These are phyloP conservation scores for Plasmodium ovale DNA, from an alignment of 169 alveolate genomes.

Conservation along the genomic window DNA sequence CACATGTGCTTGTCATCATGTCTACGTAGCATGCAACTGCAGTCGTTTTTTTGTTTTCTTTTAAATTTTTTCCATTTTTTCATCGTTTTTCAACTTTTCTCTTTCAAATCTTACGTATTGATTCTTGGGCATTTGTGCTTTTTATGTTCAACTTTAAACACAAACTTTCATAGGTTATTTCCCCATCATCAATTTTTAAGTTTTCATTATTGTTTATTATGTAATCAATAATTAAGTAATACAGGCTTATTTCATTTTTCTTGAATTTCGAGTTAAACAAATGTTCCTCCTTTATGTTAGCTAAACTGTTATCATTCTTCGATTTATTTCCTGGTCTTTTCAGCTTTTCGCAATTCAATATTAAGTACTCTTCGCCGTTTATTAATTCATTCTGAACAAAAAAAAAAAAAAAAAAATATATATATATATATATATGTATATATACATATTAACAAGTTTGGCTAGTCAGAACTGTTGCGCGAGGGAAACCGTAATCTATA, in stretches of 20 bases:
- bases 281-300: conserved; percentile 52
- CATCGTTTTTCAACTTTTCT: neutral
- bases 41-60: conserved; percentile 3
- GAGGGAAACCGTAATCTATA: too few species aligned
- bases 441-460: too few species aligned
- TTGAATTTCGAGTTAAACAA: conserved; percentile 53
- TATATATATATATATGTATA: neutral
- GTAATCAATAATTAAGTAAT: conserved; percentile 52
- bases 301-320: neutral
- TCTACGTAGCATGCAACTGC: neutral
- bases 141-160: conserved; percentile 54
- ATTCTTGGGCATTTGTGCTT: conserved; percentile 37
- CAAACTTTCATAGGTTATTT: conserved; percentile 41
- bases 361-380: conserved; percentile 63
- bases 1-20: too few species aligned
- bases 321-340: neutral
- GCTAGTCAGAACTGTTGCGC: too few species aligned
- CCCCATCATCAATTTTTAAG: conserved; percentile 38
- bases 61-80: neutral
- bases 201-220: conserved; percentile 43
- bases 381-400: conserved; percentile 51
- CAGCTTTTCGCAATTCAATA: conserved; percentile 38
- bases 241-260: conserved; percentile 63
- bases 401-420: neutral
- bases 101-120: conserved; percentile 45